Conservation (phyloP, 2,329 filamentous ascomycete genomes). For the Penicillium aurantiogriseum region DNA sequence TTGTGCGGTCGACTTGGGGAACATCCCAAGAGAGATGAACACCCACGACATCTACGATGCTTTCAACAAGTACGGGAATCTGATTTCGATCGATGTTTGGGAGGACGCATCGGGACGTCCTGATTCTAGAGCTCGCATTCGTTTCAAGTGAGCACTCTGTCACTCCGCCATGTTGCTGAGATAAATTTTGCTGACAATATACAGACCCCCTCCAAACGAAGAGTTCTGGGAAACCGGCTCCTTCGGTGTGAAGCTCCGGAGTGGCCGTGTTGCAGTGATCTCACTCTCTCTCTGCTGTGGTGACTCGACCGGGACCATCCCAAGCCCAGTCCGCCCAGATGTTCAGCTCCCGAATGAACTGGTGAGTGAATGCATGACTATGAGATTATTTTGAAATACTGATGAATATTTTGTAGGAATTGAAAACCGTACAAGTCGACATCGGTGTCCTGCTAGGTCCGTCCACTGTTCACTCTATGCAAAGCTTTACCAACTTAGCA, state of each 20-base stretch:
- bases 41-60: conserved; percentile 50
- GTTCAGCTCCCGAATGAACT: conserved; percentile 36
- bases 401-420: conserved; percentile 29
- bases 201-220: conserved; percentile 51
- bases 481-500: conserved; percentile 39
- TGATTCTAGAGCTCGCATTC: conserved; percentile 49
- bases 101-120: conserved; percentile 44
- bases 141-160: conserved; percentile 48
- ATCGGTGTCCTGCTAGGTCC: conserved; percentile 62
- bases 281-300: not conserved
- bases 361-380: conserved; percentile 27
- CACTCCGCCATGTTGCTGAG: not conserved
- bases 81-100: conserved; percentile 58
- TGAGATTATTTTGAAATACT: not conserved
- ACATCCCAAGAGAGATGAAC: conserved; percentile 36
- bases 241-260: conserved; percentile 31
- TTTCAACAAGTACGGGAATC: conserved; percentile 54
- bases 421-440: conserved; percentile 52
- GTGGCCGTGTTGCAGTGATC: conserved; percentile 12
- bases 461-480: conserved; percentile 60
- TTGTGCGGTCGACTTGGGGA: conserved; percentile 36
- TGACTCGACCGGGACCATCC: conserved; percentile 16
- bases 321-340: conserved; percentile 36
- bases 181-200: not conserved
- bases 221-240: conserved; percentile 51